Conservation (phyloP, 2,329 filamentous ascomycete genomes). For the Pseudocercospora eumusae region DNA sequence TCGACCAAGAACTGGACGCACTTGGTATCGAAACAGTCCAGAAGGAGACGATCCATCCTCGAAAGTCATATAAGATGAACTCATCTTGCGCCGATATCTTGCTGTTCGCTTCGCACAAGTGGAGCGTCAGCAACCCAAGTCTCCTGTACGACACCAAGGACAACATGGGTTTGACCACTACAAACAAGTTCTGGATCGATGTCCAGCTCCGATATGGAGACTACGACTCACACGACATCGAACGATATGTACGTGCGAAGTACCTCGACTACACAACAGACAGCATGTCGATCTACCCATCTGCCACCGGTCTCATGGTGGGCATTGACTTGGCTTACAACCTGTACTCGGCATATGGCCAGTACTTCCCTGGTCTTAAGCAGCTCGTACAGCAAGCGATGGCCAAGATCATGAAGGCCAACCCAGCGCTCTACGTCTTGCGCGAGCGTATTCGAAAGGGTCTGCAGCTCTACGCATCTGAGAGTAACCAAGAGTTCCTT, state of each 20-base stretch:
- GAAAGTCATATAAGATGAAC: slow-evolving; percentile 99
- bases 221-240: slow-evolving; percentile 98
- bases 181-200: slow-evolving; percentile 99
- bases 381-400: slow-evolving; percentile 95
- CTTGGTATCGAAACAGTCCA: slow-evolving; percentile 96
- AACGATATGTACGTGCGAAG: slow-evolving; percentile 94
- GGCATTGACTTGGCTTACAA: slow-evolving; percentile 98
- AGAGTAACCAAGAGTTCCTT: slow-evolving; percentile 98
- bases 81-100: slow-evolving; percentile 97
- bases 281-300: slow-evolving; percentile 98
- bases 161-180: slow-evolving; percentile 86
- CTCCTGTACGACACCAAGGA: slow-evolving; percentile 96
- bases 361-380: slow-evolving; percentile 98
- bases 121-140: slow-evolving; percentile 94
- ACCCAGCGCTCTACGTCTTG: slow-evolving; percentile 91
- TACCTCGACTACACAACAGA: slow-evolving; percentile 99
- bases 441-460: slow-evolving; percentile 98
- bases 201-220: slow-evolving; percentile 95
- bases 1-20: slow-evolving; percentile 94
- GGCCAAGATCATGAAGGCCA: slow-evolving; percentile 99
- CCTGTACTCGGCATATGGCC: slow-evolving; percentile 94
- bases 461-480: slow-evolving; percentile 94
- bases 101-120: slow-evolving; percentile 96
- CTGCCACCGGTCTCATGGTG: slow-evolving; percentile 94
- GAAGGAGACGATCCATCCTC: slow-evolving; percentile 97